Evolutionary conservation across 2,329 filamentous ascomycete genomes (phyloP).

Genomic region (Aureobasidium namibiae): DNA sequence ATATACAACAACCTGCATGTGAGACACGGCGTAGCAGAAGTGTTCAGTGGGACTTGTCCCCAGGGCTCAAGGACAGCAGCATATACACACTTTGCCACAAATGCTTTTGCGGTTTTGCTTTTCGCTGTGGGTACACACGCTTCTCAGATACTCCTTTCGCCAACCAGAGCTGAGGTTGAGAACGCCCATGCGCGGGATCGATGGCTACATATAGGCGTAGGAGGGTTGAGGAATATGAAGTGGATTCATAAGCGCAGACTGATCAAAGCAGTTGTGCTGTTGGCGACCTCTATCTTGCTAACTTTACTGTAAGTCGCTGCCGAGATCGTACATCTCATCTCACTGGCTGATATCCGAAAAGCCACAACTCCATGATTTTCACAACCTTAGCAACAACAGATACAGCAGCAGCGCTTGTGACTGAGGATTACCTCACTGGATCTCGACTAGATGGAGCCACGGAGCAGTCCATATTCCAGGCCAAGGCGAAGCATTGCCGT

Average conservation of each 20-base stretch:
- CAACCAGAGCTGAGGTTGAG: neutral
- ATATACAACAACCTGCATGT: neutral
- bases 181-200: neutral
- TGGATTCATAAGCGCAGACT: neutral
- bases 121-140: neutral
- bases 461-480: neutral
- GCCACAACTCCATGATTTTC: neutral
- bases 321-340: neutral
- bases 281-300: neutral
- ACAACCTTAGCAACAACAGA: constrained; percentile 1
- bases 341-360: neutral
- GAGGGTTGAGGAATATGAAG: neutral
- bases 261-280: neutral
- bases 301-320: neutral
- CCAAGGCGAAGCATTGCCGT: neutral
- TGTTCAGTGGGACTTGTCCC: neutral
- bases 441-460: neutral
- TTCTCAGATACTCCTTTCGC: neutral
- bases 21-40: neutral
- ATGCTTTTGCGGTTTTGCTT: neutral
- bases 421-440: neutral
- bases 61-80: neutral
- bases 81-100: neutral
- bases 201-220: constrained; percentile 2
- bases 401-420: neutral